Conservation (phyloP, 768 basidiomycete genomes). For the Tricholoma sp. region DNA sequence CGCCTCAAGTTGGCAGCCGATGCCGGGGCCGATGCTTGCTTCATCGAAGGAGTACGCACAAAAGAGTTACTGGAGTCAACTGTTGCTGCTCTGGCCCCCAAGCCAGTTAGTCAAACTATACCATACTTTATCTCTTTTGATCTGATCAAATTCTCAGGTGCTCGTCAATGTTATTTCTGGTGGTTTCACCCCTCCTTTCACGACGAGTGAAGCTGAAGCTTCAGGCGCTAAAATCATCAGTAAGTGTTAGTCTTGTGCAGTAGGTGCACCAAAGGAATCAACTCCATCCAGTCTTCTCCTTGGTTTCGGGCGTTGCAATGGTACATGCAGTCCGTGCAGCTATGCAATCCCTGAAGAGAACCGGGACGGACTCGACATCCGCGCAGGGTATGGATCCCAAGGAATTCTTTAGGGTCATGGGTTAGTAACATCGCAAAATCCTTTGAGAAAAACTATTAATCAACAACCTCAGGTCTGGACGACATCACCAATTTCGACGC, state of each 20-base stretch:
- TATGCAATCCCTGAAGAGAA: constrained; percentile 71
- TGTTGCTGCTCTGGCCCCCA: constrained; percentile 64
- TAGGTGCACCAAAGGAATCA: background rate
- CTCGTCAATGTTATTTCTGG: constrained; percentile 80
- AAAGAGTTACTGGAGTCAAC: constrained; percentile 59
- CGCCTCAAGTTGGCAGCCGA: constrained; percentile 68
- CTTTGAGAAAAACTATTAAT: background rate
- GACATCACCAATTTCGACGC: constrained; percentile 52
- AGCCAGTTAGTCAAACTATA: constrained; percentile 41
- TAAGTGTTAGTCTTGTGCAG: constrained; percentile 26
- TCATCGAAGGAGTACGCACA: constrained; percentile 75
- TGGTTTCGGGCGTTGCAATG: constrained; percentile 72
- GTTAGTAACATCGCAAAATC: constrained; percentile 26
- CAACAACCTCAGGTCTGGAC: constrained; percentile 36
- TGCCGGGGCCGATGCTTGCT: constrained; percentile 75
- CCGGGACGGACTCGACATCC: constrained; percentile 63
- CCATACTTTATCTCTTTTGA: background rate
- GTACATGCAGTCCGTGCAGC: constrained; percentile 76
- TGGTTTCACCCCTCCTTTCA: constrained; percentile 73
- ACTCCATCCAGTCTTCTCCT: constrained; percentile 54
- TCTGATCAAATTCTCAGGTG: constrained; percentile 30
- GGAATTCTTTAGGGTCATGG: constrained; percentile 75
- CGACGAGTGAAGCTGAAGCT: constrained; percentile 59
- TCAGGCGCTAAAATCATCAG: constrained; percentile 77
- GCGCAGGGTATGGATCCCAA: constrained; percentile 71